Conservation (phyloP, 306 rosid species). For the Hippophae gyantsensis region DNA sequence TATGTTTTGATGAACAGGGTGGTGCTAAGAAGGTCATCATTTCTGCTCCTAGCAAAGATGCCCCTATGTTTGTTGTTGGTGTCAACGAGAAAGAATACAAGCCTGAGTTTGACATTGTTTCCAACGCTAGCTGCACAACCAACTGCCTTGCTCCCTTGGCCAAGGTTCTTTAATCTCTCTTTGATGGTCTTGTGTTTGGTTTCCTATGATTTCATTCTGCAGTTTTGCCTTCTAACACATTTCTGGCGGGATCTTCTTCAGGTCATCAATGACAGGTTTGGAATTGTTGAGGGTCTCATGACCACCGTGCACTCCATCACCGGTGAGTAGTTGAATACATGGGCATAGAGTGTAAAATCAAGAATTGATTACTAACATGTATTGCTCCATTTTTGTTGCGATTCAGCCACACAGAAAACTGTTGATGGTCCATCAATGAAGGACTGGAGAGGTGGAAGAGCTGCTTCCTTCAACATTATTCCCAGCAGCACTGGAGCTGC, state of each 20-base stretch:
- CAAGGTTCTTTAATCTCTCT: slow-evolving; percentile 32
- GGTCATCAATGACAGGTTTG: slow-evolving; percentile 87
- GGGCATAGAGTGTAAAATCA: too few relatives aligned
- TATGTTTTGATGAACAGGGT: slow-evolving; percentile 38
- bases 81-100: slow-evolving; percentile 94
- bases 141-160: slow-evolving; percentile 98
- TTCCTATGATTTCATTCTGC: neutral
- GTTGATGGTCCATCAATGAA: slow-evolving; percentile 97
- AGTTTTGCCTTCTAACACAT: neutral
- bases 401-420: slow-evolving; percentile 90
- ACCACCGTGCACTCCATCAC: slow-evolving; percentile 87
- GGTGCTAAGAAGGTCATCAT: slow-evolving; percentile 98
- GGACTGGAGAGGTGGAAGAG: slow-evolving; percentile 99
- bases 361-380: neutral
- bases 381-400: slow-evolving; percentile 2
- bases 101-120: slow-evolving; percentile 58
- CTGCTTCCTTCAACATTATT: slow-evolving; percentile 96
- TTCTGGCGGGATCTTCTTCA: slow-evolving; percentile 6
- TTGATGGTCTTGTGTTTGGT: neutral
- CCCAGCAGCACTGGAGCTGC: slow-evolving; percentile 99
- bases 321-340: slow-evolving; percentile 27
- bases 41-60: slow-evolving; percentile 95
- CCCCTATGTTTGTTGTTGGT: slow-evolving; percentile 98
- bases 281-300: slow-evolving; percentile 97
- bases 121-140: slow-evolving; percentile 98